Evolutionary conservation across 192 early-diverging fungal species (phyloP), one percentile per base, ranked within the genome.

Genomic region (Coemansia sp.): DNA sequence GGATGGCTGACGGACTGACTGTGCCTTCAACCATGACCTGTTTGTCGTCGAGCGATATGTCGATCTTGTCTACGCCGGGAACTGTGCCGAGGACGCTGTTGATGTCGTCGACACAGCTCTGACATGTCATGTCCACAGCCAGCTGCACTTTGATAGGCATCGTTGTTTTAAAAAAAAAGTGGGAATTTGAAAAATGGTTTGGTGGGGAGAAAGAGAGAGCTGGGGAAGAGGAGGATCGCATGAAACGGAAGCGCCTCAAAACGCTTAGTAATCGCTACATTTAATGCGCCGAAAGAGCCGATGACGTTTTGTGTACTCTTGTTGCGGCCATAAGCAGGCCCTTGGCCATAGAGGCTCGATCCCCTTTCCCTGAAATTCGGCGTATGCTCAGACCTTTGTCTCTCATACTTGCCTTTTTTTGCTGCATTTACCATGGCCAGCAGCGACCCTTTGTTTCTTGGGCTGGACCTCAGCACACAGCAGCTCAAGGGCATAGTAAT

Each of bases 101-200:
- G 57, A 94, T 85, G 58, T 88, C 85, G 31, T 88, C 67, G 0
- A 89, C 92, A 64, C 94, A 95, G 26, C 84, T 85, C 72, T 89
- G 83, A 71, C 94, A 95, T 16, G 89, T 88, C 89, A 95, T 88
- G 75, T 93, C 87, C 23, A 95, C 92, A 6, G 92, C 92, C 42
- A 93, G 92, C 69, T 95, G 90, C 2, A 90, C 86, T 83, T 89
- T 66, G 63, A 79, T 77, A 21, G 42, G 35, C 73, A 76, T 71
- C 42, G 4, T 59, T 59, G 37, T 26, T 69, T 25, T 42, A 0
- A 16, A 45, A 20, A 8, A 11, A 50, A 50, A 50, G n/a, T 20
- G 23, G 48, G 23, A 50, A 26, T 13, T 26, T 13, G 48, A 10
- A 12, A 33, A 36, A 36, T 3, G 31, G 31, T 31, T 31, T 31